Evolutionary conservation across 768 basidiomycete genomes (phyloP).

Genomic region (Termitomyces titanicus): DNA sequence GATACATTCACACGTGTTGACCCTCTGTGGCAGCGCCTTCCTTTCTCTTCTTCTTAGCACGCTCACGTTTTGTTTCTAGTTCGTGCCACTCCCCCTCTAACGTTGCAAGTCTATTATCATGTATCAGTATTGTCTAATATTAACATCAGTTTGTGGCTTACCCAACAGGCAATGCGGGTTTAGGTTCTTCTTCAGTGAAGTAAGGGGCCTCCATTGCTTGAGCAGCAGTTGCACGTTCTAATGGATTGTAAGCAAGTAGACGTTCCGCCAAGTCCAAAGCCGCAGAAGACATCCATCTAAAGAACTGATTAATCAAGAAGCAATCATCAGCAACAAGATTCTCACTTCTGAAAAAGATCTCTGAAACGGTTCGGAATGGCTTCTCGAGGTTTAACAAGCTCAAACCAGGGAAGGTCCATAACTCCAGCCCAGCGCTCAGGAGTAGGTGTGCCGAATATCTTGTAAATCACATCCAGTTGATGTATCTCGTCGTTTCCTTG

Average conservation of each 20-base stretch:
- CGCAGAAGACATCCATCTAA: slow-evolving; percentile 82
- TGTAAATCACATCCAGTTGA: slow-evolving; percentile 92
- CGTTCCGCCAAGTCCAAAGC: slow-evolving; percentile 85
- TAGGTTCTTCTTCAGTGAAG: slow-evolving; percentile 78
- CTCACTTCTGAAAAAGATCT: slow-evolving; percentile 81
- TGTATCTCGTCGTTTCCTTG: slow-evolving; percentile 98
- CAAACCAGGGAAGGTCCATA: slow-evolving; percentile 91
- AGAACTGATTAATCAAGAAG: slow-evolving; percentile 2
- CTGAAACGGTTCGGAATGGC: slow-evolving; percentile 71
- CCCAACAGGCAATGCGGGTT: slow-evolving; percentile 73
- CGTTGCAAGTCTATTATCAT: slow-evolving; percentile 55
- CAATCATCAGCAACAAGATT: background rate
- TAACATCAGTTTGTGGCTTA: slow-evolving; percentile 35
- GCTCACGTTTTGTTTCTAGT: slow-evolving; percentile 89
- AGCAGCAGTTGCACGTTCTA: slow-evolving; percentile 66
- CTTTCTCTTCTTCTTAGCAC: slow-evolving; percentile 76
- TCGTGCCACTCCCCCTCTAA: slow-evolving; percentile 98
- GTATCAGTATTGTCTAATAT: slow-evolving; percentile 3
- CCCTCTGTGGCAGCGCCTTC: slow-evolving; percentile 36
- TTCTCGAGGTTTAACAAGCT: slow-evolving; percentile 91
- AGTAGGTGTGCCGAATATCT: slow-evolving; percentile 86
- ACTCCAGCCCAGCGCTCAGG: slow-evolving; percentile 80
- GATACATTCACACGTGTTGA: slow-evolving; percentile 23
- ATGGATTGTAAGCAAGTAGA: slow-evolving; percentile 79
- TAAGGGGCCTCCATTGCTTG: slow-evolving; percentile 83